phyloP scores from a whole-genome alignment of 1,139 yeast genomes.

The Zygoascus meyerae region DNA sequence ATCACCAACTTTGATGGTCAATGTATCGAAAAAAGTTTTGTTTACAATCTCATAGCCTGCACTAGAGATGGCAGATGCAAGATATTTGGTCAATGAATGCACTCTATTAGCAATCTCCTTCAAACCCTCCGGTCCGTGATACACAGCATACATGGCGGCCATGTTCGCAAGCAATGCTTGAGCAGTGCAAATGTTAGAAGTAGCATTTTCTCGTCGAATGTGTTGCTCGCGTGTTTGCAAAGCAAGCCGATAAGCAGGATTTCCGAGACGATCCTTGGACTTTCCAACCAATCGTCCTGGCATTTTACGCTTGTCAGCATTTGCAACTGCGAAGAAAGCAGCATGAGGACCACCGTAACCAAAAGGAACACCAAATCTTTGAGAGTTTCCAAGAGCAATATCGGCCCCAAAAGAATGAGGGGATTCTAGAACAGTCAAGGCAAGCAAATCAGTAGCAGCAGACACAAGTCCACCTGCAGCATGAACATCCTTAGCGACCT shows the following conservation, averaged over 20 bases:
- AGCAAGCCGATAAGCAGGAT: conserved; percentile 83
- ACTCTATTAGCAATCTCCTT: conserved; percentile 72
- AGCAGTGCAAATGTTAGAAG: conserved; percentile 96
- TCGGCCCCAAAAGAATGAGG: conserved; percentile 89
- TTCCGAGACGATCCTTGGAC: conserved; percentile 85
- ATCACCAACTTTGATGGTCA: conserved; percentile 55
- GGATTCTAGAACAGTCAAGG: conserved; percentile 76
- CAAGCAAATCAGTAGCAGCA: conserved; percentile 85
- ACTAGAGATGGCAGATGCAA: conserved; percentile 51
- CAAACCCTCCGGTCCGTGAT: conserved; percentile 93
- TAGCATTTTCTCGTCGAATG: conserved; percentile 94
- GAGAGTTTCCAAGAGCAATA: conserved; percentile 86
- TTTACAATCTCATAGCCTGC: conserved; percentile 41
- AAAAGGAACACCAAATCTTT: conserved; percentile 95
- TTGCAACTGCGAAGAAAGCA: conserved; percentile 85
- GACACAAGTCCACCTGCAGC: conserved; percentile 67
- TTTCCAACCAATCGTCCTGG: conserved; percentile 96
- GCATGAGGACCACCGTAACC: conserved; percentile 99
- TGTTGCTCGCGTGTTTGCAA: conserved; percentile 98
- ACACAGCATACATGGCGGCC: conserved; percentile 92
- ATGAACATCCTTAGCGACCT: conserved; percentile 63
- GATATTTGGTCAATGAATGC: conserved; percentile 64
- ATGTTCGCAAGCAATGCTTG: conserved; percentile 94
- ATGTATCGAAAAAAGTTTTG: conserved; percentile 77
- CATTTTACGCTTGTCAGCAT: conserved; percentile 77